Evolutionary conservation across 2,329 filamentous ascomycete species (phyloP).

Genomic region (Pseudogymnoascus sp.): DNA sequence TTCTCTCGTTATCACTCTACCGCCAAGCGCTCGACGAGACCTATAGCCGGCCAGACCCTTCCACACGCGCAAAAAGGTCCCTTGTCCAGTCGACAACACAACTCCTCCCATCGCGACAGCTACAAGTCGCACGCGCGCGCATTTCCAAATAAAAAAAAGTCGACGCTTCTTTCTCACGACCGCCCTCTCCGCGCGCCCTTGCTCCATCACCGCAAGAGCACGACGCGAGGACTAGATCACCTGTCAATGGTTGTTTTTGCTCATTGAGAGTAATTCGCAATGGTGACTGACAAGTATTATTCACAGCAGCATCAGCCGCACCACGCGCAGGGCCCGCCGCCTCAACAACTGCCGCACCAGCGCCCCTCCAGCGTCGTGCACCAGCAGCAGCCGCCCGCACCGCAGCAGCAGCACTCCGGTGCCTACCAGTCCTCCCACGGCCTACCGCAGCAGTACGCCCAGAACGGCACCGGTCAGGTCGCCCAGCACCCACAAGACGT

Average conservation of each 20-base stretch:
- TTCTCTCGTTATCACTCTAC: background rate
- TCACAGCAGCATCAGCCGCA: constrained; percentile 64
- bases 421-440: constrained; percentile 62
- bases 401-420: constrained; percentile 49
- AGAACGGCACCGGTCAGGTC: constrained; percentile 51
- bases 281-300: constrained; percentile 15
- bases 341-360: constrained; percentile 58
- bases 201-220: background rate
- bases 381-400: constrained; percentile 55
- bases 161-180: background rate
- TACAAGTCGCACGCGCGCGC: background rate
- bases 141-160: background rate
- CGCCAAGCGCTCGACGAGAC: background rate
- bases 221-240: background rate
- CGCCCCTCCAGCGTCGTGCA: constrained; percentile 65
- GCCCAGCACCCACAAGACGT: constrained; percentile 57
- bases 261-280: background rate
- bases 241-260: background rate
- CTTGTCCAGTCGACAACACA: background rate
- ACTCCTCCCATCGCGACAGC: background rate
- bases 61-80: background rate
- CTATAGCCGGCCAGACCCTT: background rate
- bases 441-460: constrained; percentile 56
- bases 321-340: constrained; percentile 56
- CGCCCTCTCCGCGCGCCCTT: background rate